Evolutionary conservation across 2,329 filamentous ascomycete species (phyloP).

Genomic region (Blastomyces gilchristii): DNA sequence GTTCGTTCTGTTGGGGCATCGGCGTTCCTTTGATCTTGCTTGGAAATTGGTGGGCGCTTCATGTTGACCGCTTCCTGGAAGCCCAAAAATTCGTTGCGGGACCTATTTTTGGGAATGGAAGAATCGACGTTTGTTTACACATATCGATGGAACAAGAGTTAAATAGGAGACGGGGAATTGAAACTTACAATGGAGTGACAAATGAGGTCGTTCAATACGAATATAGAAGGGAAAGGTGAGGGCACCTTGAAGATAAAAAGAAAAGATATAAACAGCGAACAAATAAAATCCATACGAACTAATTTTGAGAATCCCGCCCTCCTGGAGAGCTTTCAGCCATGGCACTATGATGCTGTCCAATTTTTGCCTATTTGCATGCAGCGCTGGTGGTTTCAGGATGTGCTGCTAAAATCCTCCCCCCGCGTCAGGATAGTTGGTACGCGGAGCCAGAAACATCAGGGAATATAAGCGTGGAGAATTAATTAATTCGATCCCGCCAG

Average conservation of each 20-base stretch:
- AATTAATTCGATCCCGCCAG: background rate
- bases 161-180: background rate
- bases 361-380: background rate
- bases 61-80: too few species aligned
- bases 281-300: background rate
- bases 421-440: background rate
- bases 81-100: too few species aligned
- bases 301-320: background rate
- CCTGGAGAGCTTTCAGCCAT: background rate
- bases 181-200: background rate
- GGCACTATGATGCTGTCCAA: background rate
- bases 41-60: too few species aligned
- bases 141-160: too few species aligned
- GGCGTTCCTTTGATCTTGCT: too few species aligned
- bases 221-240: background rate
- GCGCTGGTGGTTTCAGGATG: background rate
- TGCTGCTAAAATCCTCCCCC: background rate
- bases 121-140: too few species aligned
- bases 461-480: background rate
- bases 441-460: background rate
- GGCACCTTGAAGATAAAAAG: background rate
- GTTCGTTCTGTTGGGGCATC: too few species aligned
- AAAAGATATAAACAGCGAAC: background rate
- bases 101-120: too few species aligned
- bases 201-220: background rate